Percentiles rank a stretch among this genome's conserved stretches.
phyloP scores from a whole-genome alignment of 768 basidiomycete genomes.

The Podaxis sp. region DNA sequence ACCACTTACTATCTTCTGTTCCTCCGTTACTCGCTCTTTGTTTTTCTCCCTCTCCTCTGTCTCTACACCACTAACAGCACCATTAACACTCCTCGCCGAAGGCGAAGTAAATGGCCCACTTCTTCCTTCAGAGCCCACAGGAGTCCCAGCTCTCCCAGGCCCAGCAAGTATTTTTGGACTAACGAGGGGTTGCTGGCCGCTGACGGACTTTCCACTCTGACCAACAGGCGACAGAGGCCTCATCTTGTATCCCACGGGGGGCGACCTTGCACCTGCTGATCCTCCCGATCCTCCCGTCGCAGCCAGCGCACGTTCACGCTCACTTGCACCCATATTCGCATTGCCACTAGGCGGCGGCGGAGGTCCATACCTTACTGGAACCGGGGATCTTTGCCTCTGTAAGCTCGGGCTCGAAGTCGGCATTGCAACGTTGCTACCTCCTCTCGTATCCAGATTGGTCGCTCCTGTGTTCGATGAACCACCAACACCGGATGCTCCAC shows the following conservation, averaged over 20 bases:
- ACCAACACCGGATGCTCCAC: background rate
- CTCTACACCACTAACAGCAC: background rate
- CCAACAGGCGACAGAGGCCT: constrained; percentile 30
- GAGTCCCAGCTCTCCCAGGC: constrained; percentile 14
- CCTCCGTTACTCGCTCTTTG: background rate
- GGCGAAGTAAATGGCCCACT: background rate
- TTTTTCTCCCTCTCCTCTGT: background rate
- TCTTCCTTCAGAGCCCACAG: constrained; percentile 16
- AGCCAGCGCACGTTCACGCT: background rate
- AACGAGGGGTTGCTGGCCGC: constrained; percentile 22
- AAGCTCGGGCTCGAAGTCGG: background rate
- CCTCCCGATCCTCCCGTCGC: background rate
- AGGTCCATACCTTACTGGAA: constrained; percentile 15
- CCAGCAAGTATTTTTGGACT: constrained; percentile 26
- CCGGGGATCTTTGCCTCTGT: constrained; percentile 8
- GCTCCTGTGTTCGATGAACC: background rate
- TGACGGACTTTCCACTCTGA: constrained; percentile 18
- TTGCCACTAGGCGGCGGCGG: constrained; percentile 22
- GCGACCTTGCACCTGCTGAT: constrained; percentile 14
- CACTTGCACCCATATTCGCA: background rate
- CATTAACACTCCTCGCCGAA: constrained; percentile 7
- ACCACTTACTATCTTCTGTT: background rate
- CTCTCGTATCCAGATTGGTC: background rate
- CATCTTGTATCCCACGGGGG: constrained; percentile 31
- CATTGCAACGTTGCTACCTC: background rate